Percentiles rank a stretch among this genome's conserved stretches.
Evolutionary conservation across 148 eudicot genomes (phyloP).

Genomic region (Rhododendron ferrugineum): DNA sequence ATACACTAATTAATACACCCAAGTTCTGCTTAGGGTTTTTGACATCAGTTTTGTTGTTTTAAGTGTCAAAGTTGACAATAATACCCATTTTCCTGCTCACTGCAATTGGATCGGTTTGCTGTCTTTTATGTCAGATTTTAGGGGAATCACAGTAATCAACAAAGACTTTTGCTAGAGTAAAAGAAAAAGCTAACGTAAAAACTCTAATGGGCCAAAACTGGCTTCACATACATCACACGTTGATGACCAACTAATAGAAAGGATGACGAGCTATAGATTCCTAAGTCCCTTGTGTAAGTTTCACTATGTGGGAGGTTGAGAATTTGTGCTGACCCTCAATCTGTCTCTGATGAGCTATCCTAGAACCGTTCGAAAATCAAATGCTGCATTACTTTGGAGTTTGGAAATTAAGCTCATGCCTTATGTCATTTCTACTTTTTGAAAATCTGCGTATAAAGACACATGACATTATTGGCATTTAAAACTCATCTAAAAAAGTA

Average conservation of each 20-base stretch:
- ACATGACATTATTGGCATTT: neutral
- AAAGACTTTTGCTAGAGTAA: neutral
- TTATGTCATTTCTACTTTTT: neutral
- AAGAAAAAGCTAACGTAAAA: neutral
- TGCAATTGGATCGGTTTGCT: neutral
- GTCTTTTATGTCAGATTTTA: neutral
- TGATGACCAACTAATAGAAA: neutral
- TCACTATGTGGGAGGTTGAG: neutral
- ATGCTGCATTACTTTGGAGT: neutral
- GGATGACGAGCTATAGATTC: neutral
- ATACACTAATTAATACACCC: neutral
- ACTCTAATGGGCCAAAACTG: neutral
- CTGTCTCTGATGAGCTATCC: neutral
- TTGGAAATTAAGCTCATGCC: neutral
- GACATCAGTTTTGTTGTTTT: neutral
- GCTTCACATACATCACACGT: neutral
- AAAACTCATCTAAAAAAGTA: too few relatives aligned
- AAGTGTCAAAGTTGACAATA: neutral
- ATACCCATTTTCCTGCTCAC: neutral
- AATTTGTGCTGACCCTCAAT: neutral
- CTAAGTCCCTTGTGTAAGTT: neutral
- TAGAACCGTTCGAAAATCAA: neutral
- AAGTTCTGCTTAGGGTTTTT: neutral
- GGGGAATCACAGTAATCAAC: neutral
- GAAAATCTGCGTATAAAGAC: neutral